Conservation (phyloP, 306 rosid species). For the Rosa rugosa region DNA sequence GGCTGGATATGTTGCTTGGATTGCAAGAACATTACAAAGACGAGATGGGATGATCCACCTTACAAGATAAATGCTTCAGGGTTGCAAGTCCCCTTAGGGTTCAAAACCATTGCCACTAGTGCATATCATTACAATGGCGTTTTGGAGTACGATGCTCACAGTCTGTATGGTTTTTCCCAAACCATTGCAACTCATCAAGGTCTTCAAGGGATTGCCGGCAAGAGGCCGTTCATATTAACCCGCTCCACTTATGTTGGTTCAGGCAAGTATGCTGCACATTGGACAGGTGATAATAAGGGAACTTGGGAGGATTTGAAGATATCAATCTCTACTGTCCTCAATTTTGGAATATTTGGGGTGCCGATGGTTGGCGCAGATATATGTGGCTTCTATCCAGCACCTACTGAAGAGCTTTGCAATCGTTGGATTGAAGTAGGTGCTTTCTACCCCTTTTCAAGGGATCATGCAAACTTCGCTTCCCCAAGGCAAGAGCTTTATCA, state of each 20-base stretch:
- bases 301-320: constrained; percentile 81
- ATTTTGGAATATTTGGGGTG: constrained; percentile 92
- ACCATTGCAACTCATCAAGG: constrained; percentile 83
- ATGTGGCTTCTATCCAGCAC: constrained; percentile 88
- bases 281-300: constrained; percentile 96
- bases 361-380: constrained; percentile 99
- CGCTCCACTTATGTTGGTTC: constrained; percentile 93
- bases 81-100: constrained; percentile 69
- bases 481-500: constrained; percentile 98
- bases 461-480: constrained; percentile 86
- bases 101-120: constrained; percentile 92
- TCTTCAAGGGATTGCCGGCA: constrained; percentile 78
- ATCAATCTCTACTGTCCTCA: constrained; percentile 88
- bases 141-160: constrained; percentile 94
- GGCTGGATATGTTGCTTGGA: constrained; percentile 94
- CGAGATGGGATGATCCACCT: constrained; percentile 96
- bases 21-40: constrained; percentile 81
- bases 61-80: constrained; percentile 96
- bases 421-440: constrained; percentile 99
- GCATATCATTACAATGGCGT: constrained; percentile 88
- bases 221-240: constrained; percentile 78
- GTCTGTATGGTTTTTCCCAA: constrained; percentile 86
- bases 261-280: constrained; percentile 88
- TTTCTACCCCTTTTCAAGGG: constrained; percentile 95
- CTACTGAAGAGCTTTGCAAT: constrained; percentile 95